Evolutionary conservation across 202 grass and related monocot genomes (phyloP).

Genomic region (Musa balbisiana): DNA sequence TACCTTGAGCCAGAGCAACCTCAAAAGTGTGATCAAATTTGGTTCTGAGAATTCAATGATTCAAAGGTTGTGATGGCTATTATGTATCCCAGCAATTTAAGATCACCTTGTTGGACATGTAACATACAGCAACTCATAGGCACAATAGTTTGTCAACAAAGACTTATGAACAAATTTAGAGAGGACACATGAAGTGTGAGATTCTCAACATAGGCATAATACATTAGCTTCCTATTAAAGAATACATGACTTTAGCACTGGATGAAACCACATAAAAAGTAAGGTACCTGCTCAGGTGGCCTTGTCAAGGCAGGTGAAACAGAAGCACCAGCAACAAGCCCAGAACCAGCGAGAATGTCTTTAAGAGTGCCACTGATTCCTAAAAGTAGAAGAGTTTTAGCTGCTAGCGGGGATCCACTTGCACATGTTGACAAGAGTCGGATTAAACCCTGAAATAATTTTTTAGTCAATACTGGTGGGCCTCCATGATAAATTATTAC

Average conservation of each 20-base stretch:
- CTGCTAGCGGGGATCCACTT: slow-evolving; percentile 59
- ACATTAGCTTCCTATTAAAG: neutral
- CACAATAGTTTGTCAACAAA: neutral
- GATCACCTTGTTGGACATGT: too few species aligned
- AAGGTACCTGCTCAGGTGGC: slow-evolving; percentile 70
- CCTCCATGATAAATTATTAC: neutral
- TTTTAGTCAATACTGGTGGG: neutral
- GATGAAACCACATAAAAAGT: neutral
- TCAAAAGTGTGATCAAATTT: too few species aligned
- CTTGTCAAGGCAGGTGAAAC: slow-evolving; percentile 64
- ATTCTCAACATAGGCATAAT: neutral
- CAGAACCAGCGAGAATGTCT: slow-evolving; percentile 81
- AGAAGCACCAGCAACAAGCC: slow-evolving; percentile 46
- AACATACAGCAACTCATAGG: neutral
- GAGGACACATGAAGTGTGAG: too few species aligned
- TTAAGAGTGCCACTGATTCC: slow-evolving; percentile 78
- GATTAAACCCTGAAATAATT: slow-evolving; percentile 59
- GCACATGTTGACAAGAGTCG: slow-evolving; percentile 71
- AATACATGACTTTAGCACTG: neutral
- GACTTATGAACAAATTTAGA: too few species aligned
- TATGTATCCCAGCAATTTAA: too few species aligned
- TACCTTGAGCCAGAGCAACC: too few species aligned
- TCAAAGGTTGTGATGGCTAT: too few species aligned
- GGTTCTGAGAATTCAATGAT: too few species aligned
- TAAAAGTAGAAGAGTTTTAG: slow-evolving; percentile 79